Base-by-base conservation (phyloP, 768 basidiomycete genomes). In the Inosperma sp. region DNA sequence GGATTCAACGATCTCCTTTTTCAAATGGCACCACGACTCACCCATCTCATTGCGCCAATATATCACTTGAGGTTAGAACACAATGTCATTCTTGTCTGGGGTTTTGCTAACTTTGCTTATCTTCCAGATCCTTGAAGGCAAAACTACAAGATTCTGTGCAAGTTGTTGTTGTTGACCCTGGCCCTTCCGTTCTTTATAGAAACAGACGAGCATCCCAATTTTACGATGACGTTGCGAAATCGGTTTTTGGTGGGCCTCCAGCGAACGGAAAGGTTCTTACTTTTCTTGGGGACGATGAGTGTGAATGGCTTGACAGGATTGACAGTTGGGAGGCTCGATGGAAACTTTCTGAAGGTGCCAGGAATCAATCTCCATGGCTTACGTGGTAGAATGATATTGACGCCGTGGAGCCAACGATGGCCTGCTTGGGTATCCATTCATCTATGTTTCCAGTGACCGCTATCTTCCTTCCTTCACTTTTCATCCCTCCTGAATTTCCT, bases 321-420 rank as follows among this genome's bases (percentile, higher is more conserved):
- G 37, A 39, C 21, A 14, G 37, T 39, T 39, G 37, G 37, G 37
- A 39, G 37, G 37, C 10, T 39, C 37, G 37, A 39, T 39, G 37
- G 37, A 39, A 39, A 12, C 37, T 22, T 22, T 39, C 37, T 39
- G n/a, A 22, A 21, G 37, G 37, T 21, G 21, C 21, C 16, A 39
- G 37, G 25, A 39, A 39, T 16, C 37, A 14, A 22, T 14, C 21
- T 39, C 37, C 37, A 7, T 39, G 37, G 37, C 37, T 39, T 39
- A 39, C 37, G 19, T 39, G 37, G 37, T 39, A 39, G 34, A 35
- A 35, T 35, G n/a, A n/a, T n/a, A n/a, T n/a, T n/a, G n/a, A n/a
- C n/a, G n/a, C n/a, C n/a, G n/a, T n/a, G n/a, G n/a, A n/a, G n/a
- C n/a, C n/a, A n/a, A n/a, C n/a, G n/a, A n/a, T n/a, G n/a, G n/a